Evolutionary conservation across 805 yeast genomes (phyloP), one percentile per base, ranked within the genome.

Genomic region (Clavispora carvajalis): DNA sequence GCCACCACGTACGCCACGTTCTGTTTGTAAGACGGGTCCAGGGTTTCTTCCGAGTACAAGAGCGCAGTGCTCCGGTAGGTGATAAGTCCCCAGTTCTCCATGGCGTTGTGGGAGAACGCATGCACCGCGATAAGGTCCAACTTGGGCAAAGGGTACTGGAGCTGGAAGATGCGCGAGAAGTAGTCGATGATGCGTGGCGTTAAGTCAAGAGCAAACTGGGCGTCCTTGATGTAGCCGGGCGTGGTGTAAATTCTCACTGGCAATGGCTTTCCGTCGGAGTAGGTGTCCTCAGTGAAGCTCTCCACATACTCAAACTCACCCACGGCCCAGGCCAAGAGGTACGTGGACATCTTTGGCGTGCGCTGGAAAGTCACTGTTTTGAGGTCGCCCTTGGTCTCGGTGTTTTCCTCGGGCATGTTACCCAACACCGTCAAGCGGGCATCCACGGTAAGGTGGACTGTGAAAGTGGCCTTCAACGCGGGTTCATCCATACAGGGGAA

Each of bases 21-120:
- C 58, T 80, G 79, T 59, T 82, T 77, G 53, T 75, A 76, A 16
- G 71, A 47, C 1, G 68, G 63, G 52, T 73, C 80, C 1, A 79
- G 73, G 21, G 62, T 70, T 11, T 54, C 53, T 24, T 65, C 71
- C 23, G 74, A 71, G 54, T 56, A 60, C 73, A 76, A 51, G 62
- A 69, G 52, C 48, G 77, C 63, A 54, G 82, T 59, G 73, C 69
- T 45, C 81, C 82, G 64, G 75, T 85, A 53, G 74, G 83, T 62
- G 39, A 86, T 77, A 37, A 87, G 67, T 21, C 95, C 95, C 86
- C 90, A 86, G 67, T 87, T 87, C 65, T 86, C 95, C 95, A 86
- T 86, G 17, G 95, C 95, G 52, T 87, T 86, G 43, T 88, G 89
- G 23, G 85, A 76, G 57, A 82, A 84, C 38, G 84, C 78, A 50